Percentiles rank a stretch among this genome's conserved stretches.
phyloP scores from a whole-genome alignment of 768 basidiomycete genomes.

The Trametes sanguinea region DNA sequence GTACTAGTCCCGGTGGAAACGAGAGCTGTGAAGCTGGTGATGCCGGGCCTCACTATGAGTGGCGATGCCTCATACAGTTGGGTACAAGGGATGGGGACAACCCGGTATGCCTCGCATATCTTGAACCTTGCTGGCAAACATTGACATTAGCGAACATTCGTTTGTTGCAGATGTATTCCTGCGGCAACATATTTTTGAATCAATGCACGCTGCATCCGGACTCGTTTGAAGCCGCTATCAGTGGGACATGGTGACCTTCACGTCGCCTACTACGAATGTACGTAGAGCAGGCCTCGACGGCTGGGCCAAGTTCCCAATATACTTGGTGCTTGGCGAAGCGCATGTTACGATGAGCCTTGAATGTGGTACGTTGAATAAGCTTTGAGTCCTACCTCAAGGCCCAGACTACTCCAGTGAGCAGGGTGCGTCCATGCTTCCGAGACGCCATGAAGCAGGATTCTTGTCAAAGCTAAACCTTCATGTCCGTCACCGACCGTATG shows the following conservation, averaged over 20 bases:
- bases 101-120: not conserved
- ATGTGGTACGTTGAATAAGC: too few relatives aligned
- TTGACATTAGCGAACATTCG: not conserved
- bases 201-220: conserved; percentile 9
- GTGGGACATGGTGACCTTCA: not conserved
- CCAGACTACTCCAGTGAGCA: too few relatives aligned
- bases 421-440: too few relatives aligned
- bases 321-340: too few relatives aligned
- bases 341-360: too few relatives aligned
- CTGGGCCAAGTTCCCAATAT: too few relatives aligned
- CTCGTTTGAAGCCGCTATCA: not conserved
- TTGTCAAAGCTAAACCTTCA: too few relatives aligned
- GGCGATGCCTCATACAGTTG: conserved; percentile 11
- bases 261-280: too few relatives aligned
- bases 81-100: conserved; percentile 13
- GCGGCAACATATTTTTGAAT: conserved; percentile 7
- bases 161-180: not conserved
- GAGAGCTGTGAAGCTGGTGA: not conserved
- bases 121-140: not conserved
- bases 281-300: too few relatives aligned
- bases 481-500: not conserved
- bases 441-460: too few relatives aligned
- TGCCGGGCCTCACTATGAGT: not conserved
- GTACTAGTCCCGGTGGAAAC: not conserved
- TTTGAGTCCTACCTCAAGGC: too few relatives aligned